A percentile compares a stretch with the other conserved stretches of the same genome.
Evolutionary conservation across 2,329 filamentous ascomycete species (phyloP).

Genomic region (Paraphaeosphaeria sporulosa): DNA sequence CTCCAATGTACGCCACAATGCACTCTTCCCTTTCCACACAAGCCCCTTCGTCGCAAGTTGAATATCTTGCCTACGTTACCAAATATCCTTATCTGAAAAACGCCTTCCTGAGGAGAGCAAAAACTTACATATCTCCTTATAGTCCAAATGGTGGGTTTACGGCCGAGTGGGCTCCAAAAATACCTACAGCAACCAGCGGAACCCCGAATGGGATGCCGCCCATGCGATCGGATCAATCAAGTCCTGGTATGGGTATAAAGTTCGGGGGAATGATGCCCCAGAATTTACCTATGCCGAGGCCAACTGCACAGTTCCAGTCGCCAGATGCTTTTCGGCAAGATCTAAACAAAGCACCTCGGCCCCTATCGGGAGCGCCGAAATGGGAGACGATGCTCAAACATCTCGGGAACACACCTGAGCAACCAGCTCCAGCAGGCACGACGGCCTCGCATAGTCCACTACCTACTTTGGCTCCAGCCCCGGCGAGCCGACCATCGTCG

Average conservation of each 20-base stretch:
- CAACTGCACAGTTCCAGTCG: slow-evolving; percentile 52
- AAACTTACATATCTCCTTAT: slow-evolving; percentile 58
- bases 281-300: slow-evolving; percentile 30
- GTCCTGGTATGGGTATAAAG: slow-evolving; percentile 17
- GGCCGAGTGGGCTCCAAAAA: slow-evolving; percentile 49
- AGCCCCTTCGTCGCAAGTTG: slow-evolving; percentile 38
- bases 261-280: slow-evolving; percentile 22
- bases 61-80: slow-evolving; percentile 53
- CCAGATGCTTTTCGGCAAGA: slow-evolving; percentile 55
- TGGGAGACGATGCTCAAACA: slow-evolving; percentile 48
- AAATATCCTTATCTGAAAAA: slow-evolving; percentile 57
- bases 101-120: slow-evolving; percentile 53
- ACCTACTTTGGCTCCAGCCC: background rate
- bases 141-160: slow-evolving; percentile 52
- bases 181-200: slow-evolving; percentile 16
- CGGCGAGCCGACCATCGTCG: background rate
- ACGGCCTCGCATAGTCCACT: slow-evolving; percentile 1
- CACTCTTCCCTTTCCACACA: slow-evolving; percentile 48
- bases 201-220: slow-evolving; percentile 25
- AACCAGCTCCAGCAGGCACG: slow-evolving; percentile 14
- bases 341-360: slow-evolving; percentile 36
- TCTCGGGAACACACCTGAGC: slow-evolving; percentile 31
- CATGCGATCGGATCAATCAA: slow-evolving; percentile 21
- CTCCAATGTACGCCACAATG: slow-evolving; percentile 48
- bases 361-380: slow-evolving; percentile 32